phyloP scores from a whole-genome alignment of 1,284 basidiomycete genomes.

The Fomitopsis palustris region DNA sequence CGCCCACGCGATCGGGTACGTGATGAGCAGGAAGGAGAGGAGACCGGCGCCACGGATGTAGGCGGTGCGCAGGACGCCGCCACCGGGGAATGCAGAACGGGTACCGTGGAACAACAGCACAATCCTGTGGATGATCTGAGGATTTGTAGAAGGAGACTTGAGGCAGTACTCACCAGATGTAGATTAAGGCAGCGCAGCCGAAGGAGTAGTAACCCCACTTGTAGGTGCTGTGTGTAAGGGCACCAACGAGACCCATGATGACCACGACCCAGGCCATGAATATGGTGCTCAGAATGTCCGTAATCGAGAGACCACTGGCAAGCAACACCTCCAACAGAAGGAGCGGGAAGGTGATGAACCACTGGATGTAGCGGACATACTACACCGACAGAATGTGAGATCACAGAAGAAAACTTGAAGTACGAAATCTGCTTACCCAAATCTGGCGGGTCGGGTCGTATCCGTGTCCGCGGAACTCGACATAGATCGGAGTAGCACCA shows the following conservation, averaged over 20 bases:
- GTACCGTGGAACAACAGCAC: conserved; percentile 27
- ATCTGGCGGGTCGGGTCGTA: conserved; percentile 41
- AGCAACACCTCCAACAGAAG: conserved; percentile 47
- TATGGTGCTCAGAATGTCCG: conserved; percentile 49
- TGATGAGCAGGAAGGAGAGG: conserved; percentile 46
- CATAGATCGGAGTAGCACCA: conserved; percentile 44
- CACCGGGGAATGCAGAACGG: conserved; percentile 33
- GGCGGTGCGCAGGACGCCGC: conserved; percentile 34
- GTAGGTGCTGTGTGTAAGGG: conserved; percentile 46
- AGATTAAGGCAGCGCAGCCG: conserved; percentile 43
- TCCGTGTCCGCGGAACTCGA: conserved; percentile 38
- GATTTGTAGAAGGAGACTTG: neutral
- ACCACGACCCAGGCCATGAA: conserved; percentile 55
- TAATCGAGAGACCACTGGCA: conserved; percentile 48
- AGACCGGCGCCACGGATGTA: conserved; percentile 41
- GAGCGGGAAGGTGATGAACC: conserved; percentile 56
- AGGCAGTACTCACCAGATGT: conserved; percentile 39
- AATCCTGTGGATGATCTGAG: conserved; percentile 20
- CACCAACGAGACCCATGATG: conserved; percentile 50
- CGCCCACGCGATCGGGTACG: conserved; percentile 50
- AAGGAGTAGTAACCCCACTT: conserved; percentile 51
- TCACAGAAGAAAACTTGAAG: neutral
- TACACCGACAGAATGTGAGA: conserved; percentile 11
- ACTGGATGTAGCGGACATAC: conserved; percentile 55
- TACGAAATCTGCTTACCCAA: conserved; percentile 38